phyloP scores from a whole-genome alignment of 768 basidiomycete genomes.

The Mycena vulgaris region DNA sequence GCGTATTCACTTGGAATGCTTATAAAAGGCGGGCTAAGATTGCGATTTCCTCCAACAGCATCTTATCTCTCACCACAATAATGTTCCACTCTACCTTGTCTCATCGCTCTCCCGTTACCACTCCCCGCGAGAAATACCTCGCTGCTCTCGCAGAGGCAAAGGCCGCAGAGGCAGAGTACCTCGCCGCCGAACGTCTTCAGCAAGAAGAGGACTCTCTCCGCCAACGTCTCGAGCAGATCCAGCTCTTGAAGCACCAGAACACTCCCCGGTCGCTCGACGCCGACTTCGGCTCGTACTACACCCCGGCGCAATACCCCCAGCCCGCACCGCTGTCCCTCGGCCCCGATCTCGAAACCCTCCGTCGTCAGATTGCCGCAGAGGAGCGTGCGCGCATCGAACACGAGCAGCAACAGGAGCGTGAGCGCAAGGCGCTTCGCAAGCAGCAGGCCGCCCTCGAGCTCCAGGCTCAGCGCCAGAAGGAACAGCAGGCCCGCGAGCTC shows the following conservation, averaged over 20 bases:
- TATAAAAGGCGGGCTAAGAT: conserved; percentile 40
- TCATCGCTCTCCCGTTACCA: conserved; percentile 31
- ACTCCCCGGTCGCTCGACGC: background rate
- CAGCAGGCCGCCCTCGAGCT: conserved; percentile 14
- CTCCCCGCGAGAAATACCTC: conserved; percentile 53
- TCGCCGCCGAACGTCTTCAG: conserved; percentile 50
- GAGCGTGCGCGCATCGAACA: conserved; percentile 31
- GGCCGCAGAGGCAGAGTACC: conserved; percentile 55
- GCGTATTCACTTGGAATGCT: conserved; percentile 20
- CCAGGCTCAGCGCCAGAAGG: conserved; percentile 5
- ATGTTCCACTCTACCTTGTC: conserved; percentile 36
- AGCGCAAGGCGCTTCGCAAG: conserved; percentile 39
- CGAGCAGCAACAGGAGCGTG: conserved; percentile 32
- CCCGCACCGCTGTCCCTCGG: background rate
- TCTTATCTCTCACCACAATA: conserved; percentile 14
- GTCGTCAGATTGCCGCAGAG: conserved; percentile 29
- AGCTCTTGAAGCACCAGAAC: conserved; percentile 34
- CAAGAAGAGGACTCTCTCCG: conserved; percentile 51
- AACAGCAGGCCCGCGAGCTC: conserved; percentile 23
- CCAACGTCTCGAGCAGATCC: conserved; percentile 44
- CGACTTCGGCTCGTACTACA: conserved; percentile 14
- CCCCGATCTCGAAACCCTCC: conserved; percentile 30
- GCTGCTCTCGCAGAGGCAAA: conserved; percentile 54
- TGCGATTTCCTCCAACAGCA: conserved; percentile 6
- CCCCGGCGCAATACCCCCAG: conserved; percentile 2